Percentiles rank a stretch among this genome's conserved stretches.
Conservation (phyloP, 345 rosid genomes). For the Triadica sebifera region DNA sequence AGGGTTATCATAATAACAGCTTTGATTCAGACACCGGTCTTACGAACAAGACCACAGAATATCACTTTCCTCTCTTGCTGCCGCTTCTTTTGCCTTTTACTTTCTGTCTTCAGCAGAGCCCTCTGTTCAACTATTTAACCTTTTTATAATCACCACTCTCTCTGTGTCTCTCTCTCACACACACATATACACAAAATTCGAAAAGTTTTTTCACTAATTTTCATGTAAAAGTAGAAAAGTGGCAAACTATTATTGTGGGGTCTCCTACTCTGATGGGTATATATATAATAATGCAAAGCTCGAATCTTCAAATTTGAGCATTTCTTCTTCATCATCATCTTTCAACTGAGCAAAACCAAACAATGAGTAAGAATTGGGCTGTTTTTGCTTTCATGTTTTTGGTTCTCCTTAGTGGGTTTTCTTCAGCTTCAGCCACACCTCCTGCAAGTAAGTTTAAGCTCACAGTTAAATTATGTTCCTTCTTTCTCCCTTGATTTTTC, state of each 20-base stretch:
- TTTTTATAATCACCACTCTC: not conserved
- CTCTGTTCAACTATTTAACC: not conserved
- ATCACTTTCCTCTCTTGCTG: not conserved
- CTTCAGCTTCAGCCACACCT: conserved; percentile 75
- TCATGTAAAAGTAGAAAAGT: conserved; percentile 21
- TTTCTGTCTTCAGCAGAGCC: not conserved
- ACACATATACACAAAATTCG: not conserved
- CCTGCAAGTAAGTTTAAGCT: conserved; percentile 64
- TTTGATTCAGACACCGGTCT: not conserved
- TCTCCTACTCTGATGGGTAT: conserved; percentile 19
- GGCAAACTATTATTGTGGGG: conserved; percentile 28
- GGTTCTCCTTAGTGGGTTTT: conserved; percentile 48
- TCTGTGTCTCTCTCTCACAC: not conserved
- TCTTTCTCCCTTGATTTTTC: not conserved
- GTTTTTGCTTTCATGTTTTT: conserved; percentile 40
- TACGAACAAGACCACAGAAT: not conserved
- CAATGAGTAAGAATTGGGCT: conserved; percentile 43
- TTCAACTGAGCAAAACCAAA: conserved; percentile 12
- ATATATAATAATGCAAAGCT: conserved; percentile 35
- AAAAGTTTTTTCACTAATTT: conserved; percentile 28
- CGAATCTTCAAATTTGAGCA: conserved; percentile 28
- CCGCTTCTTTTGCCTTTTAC: not conserved
- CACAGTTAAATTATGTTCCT: not conserved
- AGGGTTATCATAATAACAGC: not conserved
- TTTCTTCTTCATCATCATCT: conserved; percentile 13